Conservation (phyloP, 2,329 filamentous ascomycete species). For the Lecanicillium sp. region DNA sequence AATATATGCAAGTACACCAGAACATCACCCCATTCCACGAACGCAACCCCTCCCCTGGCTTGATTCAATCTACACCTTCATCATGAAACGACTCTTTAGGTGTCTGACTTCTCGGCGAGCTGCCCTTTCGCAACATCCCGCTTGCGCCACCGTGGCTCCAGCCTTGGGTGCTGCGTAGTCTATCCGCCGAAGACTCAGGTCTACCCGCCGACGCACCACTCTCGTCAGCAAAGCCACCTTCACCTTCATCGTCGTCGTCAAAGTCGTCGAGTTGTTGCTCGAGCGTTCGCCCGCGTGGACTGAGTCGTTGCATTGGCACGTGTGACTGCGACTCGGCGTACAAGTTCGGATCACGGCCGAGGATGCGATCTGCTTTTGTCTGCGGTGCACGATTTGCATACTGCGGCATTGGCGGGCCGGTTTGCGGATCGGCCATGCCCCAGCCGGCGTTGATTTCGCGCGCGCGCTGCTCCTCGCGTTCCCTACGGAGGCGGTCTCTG, state of each 20-base stretch:
- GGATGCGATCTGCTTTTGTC: slow-evolving; percentile 50
- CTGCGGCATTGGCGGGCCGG: slow-evolving; percentile 21
- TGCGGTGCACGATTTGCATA: slow-evolving; percentile 15
- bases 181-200: slow-evolving; percentile 23
- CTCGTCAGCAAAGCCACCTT: slow-evolving; percentile 19
- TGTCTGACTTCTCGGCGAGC: slow-evolving; percentile 14
- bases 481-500: slow-evolving; percentile 50
- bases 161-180: slow-evolving; percentile 30
- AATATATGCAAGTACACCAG: slow-evolving; percentile 9
- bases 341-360: slow-evolving; percentile 47
- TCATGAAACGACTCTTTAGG: slow-evolving; percentile 14
- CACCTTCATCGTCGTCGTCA: slow-evolving; percentile 26
- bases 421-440: slow-evolving; percentile 35
- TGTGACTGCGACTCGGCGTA: slow-evolving; percentile 28
- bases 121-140: slow-evolving; percentile 31
- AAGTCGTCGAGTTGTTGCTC: slow-evolving; percentile 34
- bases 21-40: slow-evolving; percentile 1
- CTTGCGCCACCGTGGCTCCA: slow-evolving; percentile 33
- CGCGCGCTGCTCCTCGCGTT: slow-evolving; percentile 51
- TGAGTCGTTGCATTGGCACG: slow-evolving; percentile 39
- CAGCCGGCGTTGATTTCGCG: slow-evolving; percentile 61
- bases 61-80: slow-evolving; percentile 25
- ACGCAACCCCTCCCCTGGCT: neutral
- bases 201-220: slow-evolving; percentile 17
- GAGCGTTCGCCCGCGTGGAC: slow-evolving; percentile 33